Evolutionary conservation across 2,329 filamentous ascomycete species (phyloP), one percentile per base, ranked within the genome.

Genomic region (Ophiocordyceps camponoti-rufipedis): DNA sequence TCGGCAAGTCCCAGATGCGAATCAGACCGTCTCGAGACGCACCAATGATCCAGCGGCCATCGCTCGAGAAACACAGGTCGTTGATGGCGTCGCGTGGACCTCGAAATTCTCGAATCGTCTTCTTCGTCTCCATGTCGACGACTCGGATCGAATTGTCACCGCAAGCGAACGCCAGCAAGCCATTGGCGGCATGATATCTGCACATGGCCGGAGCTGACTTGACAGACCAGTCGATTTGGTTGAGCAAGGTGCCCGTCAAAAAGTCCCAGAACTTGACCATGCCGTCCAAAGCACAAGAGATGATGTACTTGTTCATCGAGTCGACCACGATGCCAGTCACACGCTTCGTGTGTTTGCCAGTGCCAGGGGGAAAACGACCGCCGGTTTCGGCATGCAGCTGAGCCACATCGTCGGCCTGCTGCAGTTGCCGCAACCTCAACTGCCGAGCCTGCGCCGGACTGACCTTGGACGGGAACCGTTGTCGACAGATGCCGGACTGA

Each of bases 201-300:
- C 89, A 79, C 14, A 75, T 78, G 0, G 78, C 84, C 45, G 94
- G 80, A 42, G 79, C 74, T 5, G 80, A 79, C 72, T 84, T 85
- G 6, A 62, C 61, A 41, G 81, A 76, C 82, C 87, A 94, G 59
- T 88, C 79, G 44, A 96, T 77, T 56, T 95, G 80, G 50, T 89
- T 75, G 11, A 84, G 58, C 3, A 96, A 70, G 41, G 77, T 74
- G 8, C 89, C 91, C 0, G 83, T 85, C n/a, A 78, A 63, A 51
- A 98, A 94, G 52, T 94, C 85, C 93, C 93, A 98, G 59, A 98
- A 96, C 67, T 95, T 96, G 54, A 96, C 73, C 61, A 82, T 94
- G 31, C 91, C 91, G 60, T 98, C 91, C 13, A 87, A 65, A 2
- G 85, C 82, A 58, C 87, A 94, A 49, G 87, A 94, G 41, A 95